Base-by-base conservation (phyloP, 176 grass and related monocot species). In the Cocos nucifera region DNA sequence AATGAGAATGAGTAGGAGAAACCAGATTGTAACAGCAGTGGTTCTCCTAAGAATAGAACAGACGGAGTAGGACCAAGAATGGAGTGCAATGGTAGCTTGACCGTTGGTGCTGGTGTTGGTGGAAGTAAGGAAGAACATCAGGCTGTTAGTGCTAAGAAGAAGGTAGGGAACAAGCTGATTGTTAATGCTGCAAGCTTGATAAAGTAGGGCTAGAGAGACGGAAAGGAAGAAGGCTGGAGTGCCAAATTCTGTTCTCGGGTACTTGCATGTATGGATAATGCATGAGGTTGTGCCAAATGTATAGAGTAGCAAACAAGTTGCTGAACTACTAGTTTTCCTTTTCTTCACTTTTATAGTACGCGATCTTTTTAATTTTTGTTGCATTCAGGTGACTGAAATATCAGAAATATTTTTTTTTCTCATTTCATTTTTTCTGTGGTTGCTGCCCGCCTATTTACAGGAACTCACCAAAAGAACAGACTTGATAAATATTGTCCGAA, bases 1-100 rank as follows among this genome's bases (percentile, higher is more conserved):
- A 77, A 67, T 52, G 76, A 74, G 69, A 22, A 22, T 19, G 53
- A 58, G 51, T 23, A 18, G 57, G 73, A 72, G 9, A 72, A 68
- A 17, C 52, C 26, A 50, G 66, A 52, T 30, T n/a, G 20, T 21
- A 66, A 59, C 17, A 32, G 16, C 19, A 23, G 48, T 59, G 21
- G 44, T 59, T 50, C 54, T 51, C 44, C 39, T 2, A 30, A 20
- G 35, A 66, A 73, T 7, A 28, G 3, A 28, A 19, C 19, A 3
- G 50, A 16, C 30, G 17, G 16, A n/a, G 21, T 49, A 17, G 27
- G 10, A 58, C 57, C 48, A 62, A 24, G 39, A 5, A 9, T 51
- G 18, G 69, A 22, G 24, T 56, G 27, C 51, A 63, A 63, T 55
- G 51, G 58, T 19, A 55, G 59, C 51, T 48, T 4, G 19, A 73